Evolutionary conservation across 2,329 filamentous ascomycete species (phyloP).

Genomic region (Nemania diffusa): DNA sequence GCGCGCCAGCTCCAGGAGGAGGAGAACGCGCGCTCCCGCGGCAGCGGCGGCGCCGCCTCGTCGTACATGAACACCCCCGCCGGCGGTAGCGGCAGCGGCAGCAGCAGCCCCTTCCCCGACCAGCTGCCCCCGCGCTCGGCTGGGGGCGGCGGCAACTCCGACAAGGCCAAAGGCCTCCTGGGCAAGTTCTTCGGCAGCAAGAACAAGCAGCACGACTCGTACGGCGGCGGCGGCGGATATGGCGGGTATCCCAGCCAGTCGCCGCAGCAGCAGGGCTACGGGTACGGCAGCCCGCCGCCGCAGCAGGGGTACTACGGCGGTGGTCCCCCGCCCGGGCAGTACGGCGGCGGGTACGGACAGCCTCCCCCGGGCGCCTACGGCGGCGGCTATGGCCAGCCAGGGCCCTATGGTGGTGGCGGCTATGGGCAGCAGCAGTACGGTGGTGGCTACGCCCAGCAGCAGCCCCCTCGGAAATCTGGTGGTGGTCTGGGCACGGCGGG

Average conservation of each 20-base stretch:
- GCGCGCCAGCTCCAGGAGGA: constrained; percentile 85
- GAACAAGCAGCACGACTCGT: constrained; percentile 47
- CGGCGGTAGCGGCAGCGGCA: constrained; percentile 44
- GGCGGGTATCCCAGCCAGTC: constrained; percentile 48
- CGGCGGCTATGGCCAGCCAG: constrained; percentile 38
- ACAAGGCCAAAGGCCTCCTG: constrained; percentile 56
- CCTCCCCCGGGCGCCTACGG: constrained; percentile 43
- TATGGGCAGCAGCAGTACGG: constrained; percentile 43
- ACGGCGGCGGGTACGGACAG: constrained; percentile 18
- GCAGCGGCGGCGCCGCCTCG: constrained; percentile 47
- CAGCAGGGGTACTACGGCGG: constrained; percentile 49
- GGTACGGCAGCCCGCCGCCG: constrained; percentile 48
- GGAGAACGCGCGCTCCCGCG: constrained; percentile 71
- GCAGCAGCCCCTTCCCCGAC: constrained; percentile 48
- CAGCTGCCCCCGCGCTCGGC: constrained; percentile 57
- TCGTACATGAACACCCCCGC: constrained; percentile 46
- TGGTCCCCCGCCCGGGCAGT: constrained; percentile 48
- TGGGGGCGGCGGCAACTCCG: constrained; percentile 36
- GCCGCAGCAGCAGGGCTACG: constrained; percentile 49
- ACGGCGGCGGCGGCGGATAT: constrained; percentile 49
- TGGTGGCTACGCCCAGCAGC: constrained; percentile 35
- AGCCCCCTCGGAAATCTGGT: constrained; percentile 56
- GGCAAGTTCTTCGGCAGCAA: constrained; percentile 50
- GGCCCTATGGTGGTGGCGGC: constrained; percentile 39
- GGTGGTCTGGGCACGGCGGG: constrained; percentile 74